phyloP scores from a whole-genome alignment of 345 rosid species.

The Corchorus capsularis region DNA sequence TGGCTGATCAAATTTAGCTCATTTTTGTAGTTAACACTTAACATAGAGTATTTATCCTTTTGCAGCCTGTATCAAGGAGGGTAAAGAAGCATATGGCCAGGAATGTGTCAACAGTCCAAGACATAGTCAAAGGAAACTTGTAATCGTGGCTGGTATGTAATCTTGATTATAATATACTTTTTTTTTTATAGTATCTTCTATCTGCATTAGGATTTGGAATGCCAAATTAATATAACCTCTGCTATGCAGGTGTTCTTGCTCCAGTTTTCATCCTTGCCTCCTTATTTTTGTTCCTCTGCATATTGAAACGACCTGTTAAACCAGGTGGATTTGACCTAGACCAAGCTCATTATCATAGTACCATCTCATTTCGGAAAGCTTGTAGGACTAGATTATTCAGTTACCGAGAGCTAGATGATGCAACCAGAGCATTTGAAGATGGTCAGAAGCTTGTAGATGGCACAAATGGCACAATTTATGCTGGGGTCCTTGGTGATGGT shows the following conservation, averaged over 20 bases:
- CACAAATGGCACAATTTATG: slow-evolving; percentile 50
- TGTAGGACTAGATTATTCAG: slow-evolving; percentile 64
- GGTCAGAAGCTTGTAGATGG: slow-evolving; percentile 50
- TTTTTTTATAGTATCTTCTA: background rate
- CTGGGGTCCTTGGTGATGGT: slow-evolving; percentile 61
- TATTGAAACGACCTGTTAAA: slow-evolving; percentile 51
- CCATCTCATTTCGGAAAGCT: slow-evolving; percentile 66
- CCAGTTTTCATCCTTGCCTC: slow-evolving; percentile 49
- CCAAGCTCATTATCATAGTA: slow-evolving; percentile 39
- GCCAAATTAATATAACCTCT: background rate
- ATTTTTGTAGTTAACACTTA: slow-evolving; percentile 11
- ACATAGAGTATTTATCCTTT: background rate
- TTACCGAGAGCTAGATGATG: slow-evolving; percentile 74
- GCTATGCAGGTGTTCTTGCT: slow-evolving; percentile 51
- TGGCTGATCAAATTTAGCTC: background rate
- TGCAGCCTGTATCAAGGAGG: slow-evolving; percentile 67
- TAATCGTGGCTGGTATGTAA: slow-evolving; percentile 60
- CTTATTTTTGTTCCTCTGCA: slow-evolving; percentile 51
- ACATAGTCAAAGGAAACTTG: slow-evolving; percentile 42
- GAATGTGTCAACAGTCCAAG: slow-evolving; percentile 43
- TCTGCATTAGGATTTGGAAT: background rate
- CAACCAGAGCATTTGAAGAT: slow-evolving; percentile 64
- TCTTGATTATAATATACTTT: background rate
- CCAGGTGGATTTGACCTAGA: slow-evolving; percentile 32
- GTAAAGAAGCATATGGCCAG: slow-evolving; percentile 49